phyloP scores from a whole-genome alignment of 106 monocot species.

The Dioscorea dumetorum region DNA sequence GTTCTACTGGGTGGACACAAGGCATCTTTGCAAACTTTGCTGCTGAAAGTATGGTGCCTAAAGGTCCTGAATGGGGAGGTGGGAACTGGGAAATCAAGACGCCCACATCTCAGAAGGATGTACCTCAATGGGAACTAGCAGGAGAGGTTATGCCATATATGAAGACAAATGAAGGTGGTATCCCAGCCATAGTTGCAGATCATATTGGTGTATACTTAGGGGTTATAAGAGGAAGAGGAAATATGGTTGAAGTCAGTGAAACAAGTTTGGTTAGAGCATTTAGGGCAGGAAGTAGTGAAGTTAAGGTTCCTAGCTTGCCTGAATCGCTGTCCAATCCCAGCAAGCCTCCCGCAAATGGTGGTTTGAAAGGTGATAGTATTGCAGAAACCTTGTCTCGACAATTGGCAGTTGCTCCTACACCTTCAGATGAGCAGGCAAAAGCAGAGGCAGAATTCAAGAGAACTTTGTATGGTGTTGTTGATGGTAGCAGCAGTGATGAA shows the following conservation, averaged over 20 bases:
- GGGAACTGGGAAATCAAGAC: conserved; percentile 99
- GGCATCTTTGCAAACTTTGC: conserved; percentile 97
- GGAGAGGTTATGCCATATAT: conserved; percentile 97
- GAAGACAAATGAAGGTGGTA: conserved; percentile 78
- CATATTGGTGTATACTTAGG: conserved; percentile 95
- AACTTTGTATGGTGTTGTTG: conserved; percentile 63
- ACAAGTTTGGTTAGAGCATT: conserved; percentile 74
- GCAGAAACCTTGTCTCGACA: conserved; percentile 49
- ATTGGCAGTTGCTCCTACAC: conserved; percentile 22
- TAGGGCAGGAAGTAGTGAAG: conserved; percentile 42
- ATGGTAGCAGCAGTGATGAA: conserved; percentile 87
- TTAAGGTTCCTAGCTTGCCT: conserved; percentile 16
- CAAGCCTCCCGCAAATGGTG: conserved; percentile 14
- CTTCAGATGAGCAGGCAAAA: conserved; percentile 81
- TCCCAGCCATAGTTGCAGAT: conserved; percentile 73
- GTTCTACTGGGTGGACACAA: conserved; percentile 94
- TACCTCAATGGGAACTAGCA: conserved; percentile 96
- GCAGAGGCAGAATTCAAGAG: conserved; percentile 94
- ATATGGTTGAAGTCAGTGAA: conserved; percentile 86
- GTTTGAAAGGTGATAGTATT: conserved; percentile 26
- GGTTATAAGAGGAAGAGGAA: conserved; percentile 72
- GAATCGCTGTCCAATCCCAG: conserved; percentile 18
- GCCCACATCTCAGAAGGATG: conserved; percentile 60
- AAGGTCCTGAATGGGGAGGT: conserved; percentile 97
- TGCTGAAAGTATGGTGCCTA: conserved; percentile 97